phyloP scores from a whole-genome alignment of 495 filamentous ascomycete genomes.

The Neurospora sp. region DNA sequence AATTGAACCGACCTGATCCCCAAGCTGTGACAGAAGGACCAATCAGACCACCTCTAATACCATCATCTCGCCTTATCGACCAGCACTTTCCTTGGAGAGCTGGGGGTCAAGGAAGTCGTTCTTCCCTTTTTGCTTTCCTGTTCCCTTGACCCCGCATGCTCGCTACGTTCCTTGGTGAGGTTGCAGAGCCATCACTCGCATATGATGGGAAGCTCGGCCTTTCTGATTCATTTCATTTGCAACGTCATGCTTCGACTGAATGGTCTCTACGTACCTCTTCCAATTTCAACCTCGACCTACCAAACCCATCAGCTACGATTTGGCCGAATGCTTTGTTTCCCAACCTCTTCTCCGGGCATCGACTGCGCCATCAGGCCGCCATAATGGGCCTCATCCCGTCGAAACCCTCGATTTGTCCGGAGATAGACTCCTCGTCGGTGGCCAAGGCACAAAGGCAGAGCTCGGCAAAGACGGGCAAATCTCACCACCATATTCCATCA shows the following conservation, averaged over 20 bases:
- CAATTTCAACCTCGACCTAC: not conserved
- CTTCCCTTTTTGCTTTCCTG: not conserved
- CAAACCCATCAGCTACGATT: not conserved
- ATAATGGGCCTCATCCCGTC: not conserved
- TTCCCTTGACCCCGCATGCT: not conserved
- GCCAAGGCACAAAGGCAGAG: not conserved
- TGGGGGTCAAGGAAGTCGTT: not conserved
- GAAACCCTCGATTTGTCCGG: not conserved
- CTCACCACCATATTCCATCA: not conserved
- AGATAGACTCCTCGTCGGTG: not conserved
- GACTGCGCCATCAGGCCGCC: not conserved
- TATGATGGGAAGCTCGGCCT: not conserved
- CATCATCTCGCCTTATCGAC: not conserved
- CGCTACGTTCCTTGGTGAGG: not conserved
- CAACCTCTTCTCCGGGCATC: not conserved
- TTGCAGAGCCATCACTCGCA: not conserved
- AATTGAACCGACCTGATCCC: not conserved
- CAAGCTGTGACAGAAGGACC: not conserved
- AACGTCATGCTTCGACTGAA: not conserved
- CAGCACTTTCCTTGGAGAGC: not conserved
- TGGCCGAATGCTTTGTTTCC: not conserved
- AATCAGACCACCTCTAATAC: not conserved
- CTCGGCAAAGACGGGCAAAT: not conserved
- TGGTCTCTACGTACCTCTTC: not conserved
- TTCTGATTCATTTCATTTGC: not conserved